Evolutionary conservation across 1,284 basidiomycete genomes (phyloP).

Genomic region (Hymenochaete sp.): DNA sequence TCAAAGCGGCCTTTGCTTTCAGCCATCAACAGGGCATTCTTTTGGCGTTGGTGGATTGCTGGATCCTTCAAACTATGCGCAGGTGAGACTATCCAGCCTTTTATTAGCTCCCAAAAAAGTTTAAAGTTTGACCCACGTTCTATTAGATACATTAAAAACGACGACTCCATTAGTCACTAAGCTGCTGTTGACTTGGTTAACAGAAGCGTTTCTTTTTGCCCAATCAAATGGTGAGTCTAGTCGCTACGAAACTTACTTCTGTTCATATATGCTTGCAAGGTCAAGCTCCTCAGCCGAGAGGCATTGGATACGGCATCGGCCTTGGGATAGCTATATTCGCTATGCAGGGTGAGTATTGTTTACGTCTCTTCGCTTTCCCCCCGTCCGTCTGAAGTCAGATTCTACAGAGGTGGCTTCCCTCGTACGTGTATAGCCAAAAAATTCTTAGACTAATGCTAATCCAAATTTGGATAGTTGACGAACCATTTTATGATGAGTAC

Average conservation of each 20-base stretch:
- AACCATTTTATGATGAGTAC: conserved; percentile 45
- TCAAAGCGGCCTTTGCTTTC: conserved; percentile 53
- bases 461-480: conserved; percentile 28
- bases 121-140: conserved; percentile 3
- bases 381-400: not conserved
- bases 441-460: not conserved
- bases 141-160: conserved; percentile 48
- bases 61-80: not conserved
- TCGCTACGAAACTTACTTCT: too few relatives aligned
- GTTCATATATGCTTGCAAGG: conserved; percentile 26
- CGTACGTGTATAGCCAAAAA: too few relatives aligned
- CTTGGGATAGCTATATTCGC: conserved; percentile 52
- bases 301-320: conserved; percentile 53
- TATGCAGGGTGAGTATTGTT: conserved; percentile 50
- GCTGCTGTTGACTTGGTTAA: conserved; percentile 54
- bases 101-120: too few relatives aligned
- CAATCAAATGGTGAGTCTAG: conserved; percentile 4
- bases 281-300: conserved; percentile 31
- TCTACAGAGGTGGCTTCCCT: conserved; percentile 7
- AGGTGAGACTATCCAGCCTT: not conserved
- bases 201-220: conserved; percentile 35
- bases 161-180: conserved; percentile 57
- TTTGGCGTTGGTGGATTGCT: conserved; percentile 41
- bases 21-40: conserved; percentile 51
- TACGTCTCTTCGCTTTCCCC: not conserved